phyloP scores from a whole-genome alignment of 805 yeast genomes.

The Candida khao-thaluensis region DNA sequence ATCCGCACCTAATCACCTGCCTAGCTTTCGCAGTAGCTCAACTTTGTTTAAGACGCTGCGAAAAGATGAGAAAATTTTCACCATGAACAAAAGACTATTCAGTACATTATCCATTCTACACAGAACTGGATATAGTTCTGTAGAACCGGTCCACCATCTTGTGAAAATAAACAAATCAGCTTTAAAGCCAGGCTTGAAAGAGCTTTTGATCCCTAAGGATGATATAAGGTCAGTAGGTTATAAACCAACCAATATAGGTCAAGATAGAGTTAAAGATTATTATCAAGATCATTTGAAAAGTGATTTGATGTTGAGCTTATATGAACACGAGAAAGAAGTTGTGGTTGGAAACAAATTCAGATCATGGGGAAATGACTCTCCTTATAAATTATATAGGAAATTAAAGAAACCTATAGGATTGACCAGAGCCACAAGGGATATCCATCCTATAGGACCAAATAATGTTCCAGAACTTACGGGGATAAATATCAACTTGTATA shows the following conservation, averaged over 20 bases:
- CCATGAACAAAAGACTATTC: conserved; percentile 15
- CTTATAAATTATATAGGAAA: conserved; percentile 85
- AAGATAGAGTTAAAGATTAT: conserved; percentile 77
- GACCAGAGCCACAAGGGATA: conserved; percentile 69
- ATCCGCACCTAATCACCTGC: too few species aligned
- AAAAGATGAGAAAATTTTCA: conserved; percentile 5
- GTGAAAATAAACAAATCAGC: conserved; percentile 72
- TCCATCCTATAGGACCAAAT: conserved; percentile 60
- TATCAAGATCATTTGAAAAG: conserved; percentile 70
- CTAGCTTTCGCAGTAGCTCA: neutral
- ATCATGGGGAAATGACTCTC: conserved; percentile 84
- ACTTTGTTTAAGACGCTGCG: neutral
- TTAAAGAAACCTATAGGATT: conserved; percentile 74
- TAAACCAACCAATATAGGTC: conserved; percentile 71
- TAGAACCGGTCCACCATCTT: conserved; percentile 89
- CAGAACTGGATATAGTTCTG: conserved; percentile 56
- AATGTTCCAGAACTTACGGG: conserved; percentile 72
- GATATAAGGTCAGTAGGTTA: conserved; percentile 80
- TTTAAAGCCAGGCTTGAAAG: conserved; percentile 73
- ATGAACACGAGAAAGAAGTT: conserved; percentile 59
- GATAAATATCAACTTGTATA: conserved; percentile 76
- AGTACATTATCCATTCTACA: conserved; percentile 49
- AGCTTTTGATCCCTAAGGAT: conserved; percentile 60
- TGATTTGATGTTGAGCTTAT: conserved; percentile 76
- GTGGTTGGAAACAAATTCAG: conserved; percentile 69